These are phyloP conservation scores for Fomitopsis schrenkii DNA, from an alignment of 1,284 basidiomycete species.

Conservation along the genomic window DNA sequence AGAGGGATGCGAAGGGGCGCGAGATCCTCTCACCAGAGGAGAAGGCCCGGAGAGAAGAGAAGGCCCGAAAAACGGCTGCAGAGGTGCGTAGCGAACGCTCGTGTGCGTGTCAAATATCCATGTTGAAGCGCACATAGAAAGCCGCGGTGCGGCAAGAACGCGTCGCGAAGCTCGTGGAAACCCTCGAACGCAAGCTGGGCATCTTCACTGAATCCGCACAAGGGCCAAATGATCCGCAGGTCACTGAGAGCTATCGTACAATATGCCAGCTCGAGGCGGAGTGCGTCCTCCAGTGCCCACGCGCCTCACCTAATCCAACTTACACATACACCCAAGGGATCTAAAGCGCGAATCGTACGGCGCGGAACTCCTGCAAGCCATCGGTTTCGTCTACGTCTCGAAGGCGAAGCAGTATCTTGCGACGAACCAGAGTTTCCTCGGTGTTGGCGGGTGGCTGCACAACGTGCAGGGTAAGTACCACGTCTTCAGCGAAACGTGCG, in stretches of 20 bases:
- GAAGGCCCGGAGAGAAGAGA: slow-evolving; percentile 75
- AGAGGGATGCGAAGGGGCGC: slow-evolving; percentile 62
- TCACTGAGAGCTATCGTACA: slow-evolving; percentile 64
- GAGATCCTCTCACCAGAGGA: slow-evolving; percentile 82
- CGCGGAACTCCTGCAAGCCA: slow-evolving; percentile 85
- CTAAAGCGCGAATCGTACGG: slow-evolving; percentile 92
- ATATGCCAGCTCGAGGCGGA: slow-evolving; percentile 84
- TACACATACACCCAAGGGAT: slow-evolving; percentile 43
- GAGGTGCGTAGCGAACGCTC: slow-evolving; percentile 47
- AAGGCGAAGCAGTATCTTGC: slow-evolving; percentile 84
- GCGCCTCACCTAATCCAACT: not conserved
- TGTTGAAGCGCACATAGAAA: slow-evolving; percentile 49
- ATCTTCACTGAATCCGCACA: slow-evolving; percentile 92
- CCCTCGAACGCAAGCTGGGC: slow-evolving; percentile 82
- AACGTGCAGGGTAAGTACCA: slow-evolving; percentile 94
- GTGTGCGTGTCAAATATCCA: not conserved
- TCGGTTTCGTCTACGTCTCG: slow-evolving; percentile 86
- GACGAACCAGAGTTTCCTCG: slow-evolving; percentile 73
- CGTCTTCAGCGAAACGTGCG: slow-evolving; percentile 89
- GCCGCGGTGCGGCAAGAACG: slow-evolving; percentile 76
- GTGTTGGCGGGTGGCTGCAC: slow-evolving; percentile 90
- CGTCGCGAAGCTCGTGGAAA: slow-evolving; percentile 79
- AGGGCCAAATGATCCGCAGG: slow-evolving; percentile 68
- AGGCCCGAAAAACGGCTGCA: slow-evolving; percentile 59
- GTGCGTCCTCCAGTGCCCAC: slow-evolving; percentile 39